phyloP scores from a whole-genome alignment of 2,329 filamentous ascomycete genomes.

The Balansia obtecta region DNA sequence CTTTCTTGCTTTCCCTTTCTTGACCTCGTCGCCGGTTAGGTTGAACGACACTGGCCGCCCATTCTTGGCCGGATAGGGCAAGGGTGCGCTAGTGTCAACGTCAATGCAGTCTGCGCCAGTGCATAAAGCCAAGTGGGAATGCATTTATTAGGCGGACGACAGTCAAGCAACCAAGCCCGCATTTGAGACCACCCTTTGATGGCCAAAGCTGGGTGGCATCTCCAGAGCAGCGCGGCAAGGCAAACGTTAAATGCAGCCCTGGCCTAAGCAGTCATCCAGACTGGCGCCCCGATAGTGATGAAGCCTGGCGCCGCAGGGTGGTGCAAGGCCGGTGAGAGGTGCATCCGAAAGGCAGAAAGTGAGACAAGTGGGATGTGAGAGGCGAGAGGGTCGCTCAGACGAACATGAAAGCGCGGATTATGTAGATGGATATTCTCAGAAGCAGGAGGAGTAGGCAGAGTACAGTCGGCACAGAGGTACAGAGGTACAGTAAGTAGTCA shows the following conservation, averaged over 20 bases:
- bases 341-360: not conserved
- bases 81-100: conserved; percentile 2
- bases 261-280: too few species aligned
- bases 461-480: too few species aligned
- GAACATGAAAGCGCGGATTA: not conserved
- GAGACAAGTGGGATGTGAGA: not conserved
- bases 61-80: conserved; percentile 6
- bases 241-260: not conserved
- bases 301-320: not conserved
- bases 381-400: not conserved
- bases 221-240: not conserved
- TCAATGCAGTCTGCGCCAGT: conserved; percentile 6
- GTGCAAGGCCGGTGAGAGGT: not conserved
- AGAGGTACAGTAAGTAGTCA: too few species aligned
- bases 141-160: conserved; percentile 2
- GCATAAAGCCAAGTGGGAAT: conserved; percentile 6
- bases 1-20: not conserved
- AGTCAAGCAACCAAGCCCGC: conserved; percentile 4
- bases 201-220: not conserved
- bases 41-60: conserved; percentile 1
- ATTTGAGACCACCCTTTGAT: not conserved
- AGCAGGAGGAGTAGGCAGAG: too few species aligned
- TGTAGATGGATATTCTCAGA: too few species aligned
- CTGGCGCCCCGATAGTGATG: not conserved
- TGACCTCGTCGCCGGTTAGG: not conserved